Conservation (phyloP, 139 green algal genomes). For the Astrephomene gubernaculifera region DNA sequence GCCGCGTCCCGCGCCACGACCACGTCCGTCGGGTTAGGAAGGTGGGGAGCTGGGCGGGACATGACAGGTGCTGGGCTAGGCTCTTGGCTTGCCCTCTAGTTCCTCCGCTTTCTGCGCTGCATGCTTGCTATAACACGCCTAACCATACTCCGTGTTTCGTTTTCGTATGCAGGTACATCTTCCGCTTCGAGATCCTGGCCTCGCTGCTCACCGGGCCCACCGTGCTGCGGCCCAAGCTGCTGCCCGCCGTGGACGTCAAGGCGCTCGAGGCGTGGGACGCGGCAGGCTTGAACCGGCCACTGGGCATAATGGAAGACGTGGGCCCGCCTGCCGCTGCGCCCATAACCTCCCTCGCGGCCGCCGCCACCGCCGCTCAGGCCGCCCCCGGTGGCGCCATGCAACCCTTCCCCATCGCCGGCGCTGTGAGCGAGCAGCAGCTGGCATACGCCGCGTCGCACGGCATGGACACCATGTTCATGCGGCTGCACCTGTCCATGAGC, state of each 20-base stretch:
- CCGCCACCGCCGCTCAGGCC: background rate
- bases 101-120: no score
- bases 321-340: background rate
- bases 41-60: background rate
- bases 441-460: conserved; percentile 17
- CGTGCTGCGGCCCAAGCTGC: conserved; percentile 37
- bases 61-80: background rate
- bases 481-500: conserved; percentile 37
- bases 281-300: no score
- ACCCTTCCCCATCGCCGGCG: conserved; percentile 5
- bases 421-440: conserved; percentile 7
- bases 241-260: background rate
- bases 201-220: conserved; percentile 34
- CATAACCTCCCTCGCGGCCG: background rate
- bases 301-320: no score
- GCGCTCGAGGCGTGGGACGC: no score
- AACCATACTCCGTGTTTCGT: no score
- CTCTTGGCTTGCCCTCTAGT: background rate
- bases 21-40: conserved; percentile 17
- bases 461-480: conserved; percentile 31
- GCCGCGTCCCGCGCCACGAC: background rate
- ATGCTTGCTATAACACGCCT: no score
- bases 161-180: conserved; percentile 21
- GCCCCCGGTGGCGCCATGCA: background rate
- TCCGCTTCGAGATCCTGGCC: conserved; percentile 36